phyloP scores from a whole-genome alignment of 192 early-diverging fungal species.

The Chytriomyces sp. region DNA sequence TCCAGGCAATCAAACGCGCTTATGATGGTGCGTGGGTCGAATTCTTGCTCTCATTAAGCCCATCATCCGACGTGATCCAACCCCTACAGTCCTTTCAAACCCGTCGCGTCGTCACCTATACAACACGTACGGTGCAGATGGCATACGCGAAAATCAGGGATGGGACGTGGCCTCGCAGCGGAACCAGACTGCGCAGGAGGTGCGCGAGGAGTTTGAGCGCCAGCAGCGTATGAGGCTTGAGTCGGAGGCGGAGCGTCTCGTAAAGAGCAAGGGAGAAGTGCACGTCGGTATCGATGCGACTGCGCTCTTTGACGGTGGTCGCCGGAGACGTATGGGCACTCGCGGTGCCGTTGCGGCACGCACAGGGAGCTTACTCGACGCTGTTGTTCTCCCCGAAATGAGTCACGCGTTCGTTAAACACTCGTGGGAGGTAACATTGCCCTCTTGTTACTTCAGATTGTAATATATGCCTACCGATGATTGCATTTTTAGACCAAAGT shows the following conservation, averaged over 20 bases:
- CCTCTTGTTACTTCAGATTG: not conserved
- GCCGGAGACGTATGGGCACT: not conserved
- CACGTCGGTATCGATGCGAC: slow-evolving; percentile 53
- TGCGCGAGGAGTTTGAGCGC: slow-evolving; percentile 53
- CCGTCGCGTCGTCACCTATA: slow-evolving; percentile 57
- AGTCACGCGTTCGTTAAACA: slow-evolving; percentile 52
- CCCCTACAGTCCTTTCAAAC: slow-evolving; percentile 45
- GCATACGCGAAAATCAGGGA: slow-evolving; percentile 24
- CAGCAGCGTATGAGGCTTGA: slow-evolving; percentile 33
- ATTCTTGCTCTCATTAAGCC: slow-evolving; percentile 19
- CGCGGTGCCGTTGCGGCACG: slow-evolving; percentile 2
- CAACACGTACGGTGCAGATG: slow-evolving; percentile 54
- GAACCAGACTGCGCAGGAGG: slow-evolving; percentile 26
- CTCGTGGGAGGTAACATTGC: slow-evolving; percentile 53
- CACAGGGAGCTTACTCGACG: slow-evolving; percentile 1
- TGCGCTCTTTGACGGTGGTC: slow-evolving; percentile 40
- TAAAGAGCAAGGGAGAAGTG: slow-evolving; percentile 56
- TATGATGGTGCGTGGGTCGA: slow-evolving; percentile 38
- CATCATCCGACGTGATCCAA: not conserved
- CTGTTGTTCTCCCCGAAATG: slow-evolving; percentile 36
- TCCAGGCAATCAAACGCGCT: slow-evolving; percentile 54
- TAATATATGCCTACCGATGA: not conserved
- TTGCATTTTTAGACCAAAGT: slow-evolving; percentile 46
- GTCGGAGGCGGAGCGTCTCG: slow-evolving; percentile 46
- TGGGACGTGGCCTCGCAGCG: slow-evolving; percentile 52